A percentile compares a stretch with the other conserved stretches of the same genome.
phyloP scores from a whole-genome alignment of 192 early-diverging fungal species.

The Coemansia furcata region DNA sequence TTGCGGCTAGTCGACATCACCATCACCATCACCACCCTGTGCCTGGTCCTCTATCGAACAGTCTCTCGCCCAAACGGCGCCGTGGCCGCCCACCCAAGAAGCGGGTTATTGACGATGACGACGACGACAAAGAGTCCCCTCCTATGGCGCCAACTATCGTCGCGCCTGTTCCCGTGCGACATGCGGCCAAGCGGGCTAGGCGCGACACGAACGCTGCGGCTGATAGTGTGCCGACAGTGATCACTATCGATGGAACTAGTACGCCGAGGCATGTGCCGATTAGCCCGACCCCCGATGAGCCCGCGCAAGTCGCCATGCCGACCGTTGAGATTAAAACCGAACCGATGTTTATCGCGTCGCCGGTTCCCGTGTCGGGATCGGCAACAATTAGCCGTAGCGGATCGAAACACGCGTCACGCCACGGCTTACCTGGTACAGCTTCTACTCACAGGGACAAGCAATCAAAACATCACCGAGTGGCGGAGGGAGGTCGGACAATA shows the following conservation, averaged over 20 bases:
- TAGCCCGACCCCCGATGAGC: conserved; percentile 6
- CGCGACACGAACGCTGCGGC: background rate
- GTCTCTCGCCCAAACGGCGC: conserved; percentile 16
- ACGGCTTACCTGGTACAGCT: background rate
- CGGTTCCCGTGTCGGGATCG: background rate
- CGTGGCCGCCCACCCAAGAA: conserved; percentile 22
- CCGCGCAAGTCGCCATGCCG: background rate
- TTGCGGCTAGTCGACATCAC: background rate
- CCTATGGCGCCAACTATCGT: background rate
- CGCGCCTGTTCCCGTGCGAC: background rate
- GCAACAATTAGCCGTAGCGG: background rate
- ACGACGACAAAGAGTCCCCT: conserved; percentile 15
- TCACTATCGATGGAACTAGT: conserved; percentile 17
- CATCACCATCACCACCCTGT: background rate
- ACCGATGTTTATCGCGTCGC: background rate
- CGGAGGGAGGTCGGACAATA: conserved; percentile 28
- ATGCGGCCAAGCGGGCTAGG: background rate
- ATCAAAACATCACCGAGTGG: conserved; percentile 1
- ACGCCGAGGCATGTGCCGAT: background rate
- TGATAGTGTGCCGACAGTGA: background rate
- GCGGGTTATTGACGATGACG: conserved; percentile 22
- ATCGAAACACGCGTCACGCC: background rate
- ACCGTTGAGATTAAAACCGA: conserved; percentile 34
- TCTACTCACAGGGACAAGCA: background rate
- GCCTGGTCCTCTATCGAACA: conserved; percentile 1